Evolutionary conservation across 2,329 filamentous ascomycete genomes (phyloP).

Genomic region (Trichoderma citrinoviride): DNA sequence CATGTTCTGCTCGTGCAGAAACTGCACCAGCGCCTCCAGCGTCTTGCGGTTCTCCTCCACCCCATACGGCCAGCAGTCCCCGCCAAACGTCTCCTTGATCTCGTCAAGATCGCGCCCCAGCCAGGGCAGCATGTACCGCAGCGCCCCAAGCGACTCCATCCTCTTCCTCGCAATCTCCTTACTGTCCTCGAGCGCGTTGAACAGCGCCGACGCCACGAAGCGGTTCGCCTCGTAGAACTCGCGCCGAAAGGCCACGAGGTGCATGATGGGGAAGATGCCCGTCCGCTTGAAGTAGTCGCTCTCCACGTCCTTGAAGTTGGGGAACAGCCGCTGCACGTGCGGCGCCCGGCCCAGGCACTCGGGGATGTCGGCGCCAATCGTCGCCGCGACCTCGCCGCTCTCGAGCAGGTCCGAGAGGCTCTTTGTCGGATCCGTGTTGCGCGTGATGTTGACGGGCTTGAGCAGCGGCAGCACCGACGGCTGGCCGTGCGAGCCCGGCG

Average conservation of each 20-base stretch:
- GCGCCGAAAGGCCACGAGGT: not conserved
- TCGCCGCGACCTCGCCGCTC: constrained; percentile 1
- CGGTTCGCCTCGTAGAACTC: constrained; percentile 6
- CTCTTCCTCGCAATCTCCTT: constrained; percentile 13
- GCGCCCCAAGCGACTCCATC: constrained; percentile 12
- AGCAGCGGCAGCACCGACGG: constrained; percentile 3
- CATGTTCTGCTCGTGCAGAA: constrained; percentile 17
- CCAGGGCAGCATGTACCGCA: constrained; percentile 16
- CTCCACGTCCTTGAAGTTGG: constrained; percentile 14
- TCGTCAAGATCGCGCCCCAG: not conserved
- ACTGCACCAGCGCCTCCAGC: constrained; percentile 7
- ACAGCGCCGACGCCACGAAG: constrained; percentile 10
- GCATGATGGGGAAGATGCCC: constrained; percentile 13
- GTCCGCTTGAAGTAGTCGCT: constrained; percentile 11
- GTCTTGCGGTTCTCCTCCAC: constrained; percentile 6
- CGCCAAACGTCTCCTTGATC: constrained; percentile 11
- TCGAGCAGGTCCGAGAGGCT: constrained; percentile 1
- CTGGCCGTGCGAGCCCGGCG: constrained; percentile 8
- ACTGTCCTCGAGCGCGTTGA: not conserved
- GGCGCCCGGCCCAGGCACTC: not conserved
- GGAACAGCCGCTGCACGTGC: constrained; percentile 5
- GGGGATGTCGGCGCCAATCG: constrained; percentile 9
- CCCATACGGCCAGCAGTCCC: constrained; percentile 12
- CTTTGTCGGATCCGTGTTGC: constrained; percentile 1
- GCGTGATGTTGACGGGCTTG: constrained; percentile 13